Base-by-base conservation (phyloP, 2,329 filamentous ascomycete genomes). In the Hymenoscyphus albidus region DNA sequence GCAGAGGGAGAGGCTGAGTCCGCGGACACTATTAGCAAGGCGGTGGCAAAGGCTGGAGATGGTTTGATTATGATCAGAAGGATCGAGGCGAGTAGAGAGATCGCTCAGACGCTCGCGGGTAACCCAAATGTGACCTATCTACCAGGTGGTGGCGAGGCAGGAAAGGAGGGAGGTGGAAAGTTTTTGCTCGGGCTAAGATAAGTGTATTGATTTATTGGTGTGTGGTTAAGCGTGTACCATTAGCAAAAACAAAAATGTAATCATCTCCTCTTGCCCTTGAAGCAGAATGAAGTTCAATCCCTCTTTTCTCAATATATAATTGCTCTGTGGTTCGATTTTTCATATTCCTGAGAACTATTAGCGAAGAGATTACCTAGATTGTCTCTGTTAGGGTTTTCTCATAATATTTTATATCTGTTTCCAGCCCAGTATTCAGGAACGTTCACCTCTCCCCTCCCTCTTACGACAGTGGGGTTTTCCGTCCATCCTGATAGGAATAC, bases 101-200 rank as follows among this genome's bases (percentile, higher is more conserved):
- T 99, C 79, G 95, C 95, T 10, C 87, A 93, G 79, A 94, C 93
- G 70, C 80, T 99, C 75, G 87, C 94, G 22, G 81, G 82, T 65
- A 99, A 99, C 80, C 93, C 95, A 66, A 98, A 99, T 74, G 93
- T 99, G 62, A 93, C 93, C 58, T 99, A 99, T 78, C 80, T 99
- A 69, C 95, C 95, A 2, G 87, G 91, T 72, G 89, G 91, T 64
- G 84, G 85, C 71, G 88, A 90, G 78, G 83, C 84, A 65, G 82
- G 85, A 12, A 77, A 74, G 59, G 76, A 76, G 42, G 76, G 74
- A 42, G 75, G 75, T 48, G 85, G 88, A 59, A 88, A 83, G 76
- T 85, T 91, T 71, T 77, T 92, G 72, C 78, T 92, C 64, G 89
- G 88, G 35, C 75, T 91, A 79, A 85, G 87, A 74, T 75, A 68